A percentile compares a stretch with the other conserved stretches of the same genome.
Conservation (phyloP, 495 filamentous ascomycete species). For the Recurvomyces mirabilis region DNA sequence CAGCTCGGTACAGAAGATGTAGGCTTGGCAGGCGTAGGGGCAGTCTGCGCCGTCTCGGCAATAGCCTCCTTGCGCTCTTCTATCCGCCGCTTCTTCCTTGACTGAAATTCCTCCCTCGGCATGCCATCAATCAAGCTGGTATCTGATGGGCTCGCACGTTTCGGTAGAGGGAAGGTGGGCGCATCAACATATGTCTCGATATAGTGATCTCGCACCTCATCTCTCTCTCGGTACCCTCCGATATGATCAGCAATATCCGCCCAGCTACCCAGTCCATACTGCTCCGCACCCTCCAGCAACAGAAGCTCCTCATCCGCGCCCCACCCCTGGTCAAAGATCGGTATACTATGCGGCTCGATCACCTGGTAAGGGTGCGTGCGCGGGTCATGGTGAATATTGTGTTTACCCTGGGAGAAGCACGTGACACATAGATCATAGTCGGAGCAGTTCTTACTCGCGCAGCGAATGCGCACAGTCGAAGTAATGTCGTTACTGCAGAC, state of each 20-base stretch:
- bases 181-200: slow-evolving; percentile 77
- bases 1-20: slow-evolving; percentile 88
- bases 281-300: slow-evolving; percentile 90
- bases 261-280: slow-evolving; percentile 94
- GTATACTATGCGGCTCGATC: slow-evolving; percentile 95
- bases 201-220: slow-evolving; percentile 91
- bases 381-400: slow-evolving; percentile 72
- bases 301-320: slow-evolving; percentile 93
- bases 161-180: slow-evolving; percentile 71
- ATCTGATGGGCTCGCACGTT: slow-evolving; percentile 70
- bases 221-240: slow-evolving; percentile 83
- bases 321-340: slow-evolving; percentile 91
- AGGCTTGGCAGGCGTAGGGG: slow-evolving; percentile 78
- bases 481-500: slow-evolving; percentile 83
- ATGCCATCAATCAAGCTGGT: slow-evolving; percentile 63
- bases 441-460: slow-evolving; percentile 66
- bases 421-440: slow-evolving; percentile 97
- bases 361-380: slow-evolving; percentile 77
- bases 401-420: slow-evolving; percentile 74
- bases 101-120: slow-evolving; percentile 84
- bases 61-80: slow-evolving; percentile 83
- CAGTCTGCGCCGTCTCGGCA: slow-evolving; percentile 68
- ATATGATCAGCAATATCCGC: slow-evolving; percentile 97
- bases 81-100: slow-evolving; percentile 86
- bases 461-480: slow-evolving; percentile 61